Conservation (phyloP, 768 basidiomycete genomes). For the Symmetrospora coprosmae region DNA sequence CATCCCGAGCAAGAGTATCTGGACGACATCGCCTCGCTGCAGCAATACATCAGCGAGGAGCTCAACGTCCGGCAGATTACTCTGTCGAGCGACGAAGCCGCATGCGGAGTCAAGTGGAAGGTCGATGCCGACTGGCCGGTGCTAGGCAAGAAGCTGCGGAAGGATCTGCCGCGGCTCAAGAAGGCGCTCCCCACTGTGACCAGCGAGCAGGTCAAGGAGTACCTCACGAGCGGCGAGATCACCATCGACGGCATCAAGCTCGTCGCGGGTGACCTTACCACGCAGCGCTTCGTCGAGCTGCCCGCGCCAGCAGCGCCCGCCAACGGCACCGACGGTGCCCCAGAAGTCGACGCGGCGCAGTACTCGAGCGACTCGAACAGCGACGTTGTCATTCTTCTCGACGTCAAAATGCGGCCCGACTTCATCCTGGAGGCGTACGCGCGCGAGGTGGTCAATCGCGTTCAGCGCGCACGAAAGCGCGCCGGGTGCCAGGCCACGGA, state of each 20-base stretch:
- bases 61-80: constrained; percentile 82
- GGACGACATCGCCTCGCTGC: constrained; percentile 66
- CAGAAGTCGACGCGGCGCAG: constrained; percentile 47
- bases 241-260: constrained; percentile 79
- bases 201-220: constrained; percentile 68
- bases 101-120: constrained; percentile 75
- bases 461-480: constrained; percentile 90
- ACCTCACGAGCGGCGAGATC: constrained; percentile 59
- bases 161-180: constrained; percentile 77
- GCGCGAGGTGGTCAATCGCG: constrained; percentile 76
- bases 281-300: constrained; percentile 78
- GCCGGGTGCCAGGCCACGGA: constrained; percentile 90
- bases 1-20: constrained; percentile 72
- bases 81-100: constrained; percentile 73
- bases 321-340: too few species aligned
- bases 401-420: constrained; percentile 73
- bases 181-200: constrained; percentile 65
- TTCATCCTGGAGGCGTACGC: constrained; percentile 75
- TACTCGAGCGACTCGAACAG: constrained; percentile 67
- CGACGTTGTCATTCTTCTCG: constrained; percentile 85
- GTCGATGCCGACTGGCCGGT: constrained; percentile 91
- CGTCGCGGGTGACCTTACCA: constrained; percentile 73
- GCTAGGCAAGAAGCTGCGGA: constrained; percentile 81
- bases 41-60: constrained; percentile 80
- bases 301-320: constrained; percentile 44